Base-by-base conservation (phyloP, 2,329 filamentous ascomycete species). In the Trichophaea hybrida region DNA sequence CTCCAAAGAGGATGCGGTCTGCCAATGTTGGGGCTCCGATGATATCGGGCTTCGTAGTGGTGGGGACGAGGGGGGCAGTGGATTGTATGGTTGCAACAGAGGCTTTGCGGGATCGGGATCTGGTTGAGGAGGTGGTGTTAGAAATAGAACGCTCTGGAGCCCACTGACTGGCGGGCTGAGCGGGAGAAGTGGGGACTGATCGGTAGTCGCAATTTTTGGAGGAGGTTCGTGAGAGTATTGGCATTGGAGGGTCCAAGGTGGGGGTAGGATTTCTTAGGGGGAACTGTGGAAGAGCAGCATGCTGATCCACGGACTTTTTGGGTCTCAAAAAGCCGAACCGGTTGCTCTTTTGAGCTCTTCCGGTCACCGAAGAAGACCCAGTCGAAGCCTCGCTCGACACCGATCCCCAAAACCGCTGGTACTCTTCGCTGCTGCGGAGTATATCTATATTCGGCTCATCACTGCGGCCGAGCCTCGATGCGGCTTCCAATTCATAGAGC, bases 1-100 rank as follows among this genome's bases (percentile, higher is more conserved):
- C 48, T 12, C 50, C 50, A 32, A 53, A 53, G 33, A 53, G 50
- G 13, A 53, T 37, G 33, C 50, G 50, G 31, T 53, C 50, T n/a
- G 50, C 50, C 12, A n/a, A 37, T 35, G 50, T 53, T 35, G n/a
- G 48, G 12, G 48, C n/a, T 24, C 12, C 15, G 31, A 12, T 24
- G 48, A 50, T 12, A 12, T 13, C n/a, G 38, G 48, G 31, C 13
- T 50, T 50, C 5, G 48, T 17, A 50, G 38, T 10, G 48, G 48
- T 24, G 48, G 48, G 31, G 24, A 24, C 24, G 24, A 24, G 24
- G 24, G 24, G 24, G 24, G 3, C 24, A 24, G 24, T 24, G 24
- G 24, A 24, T 24, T 24, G 24, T 24, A 24, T 24, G 40, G 40
- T 46, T 46, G 40, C 24, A 17, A 46, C 24, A 24, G 24, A 24